phyloP scores from a whole-genome alignment of 106 monocot genomes.

The Alisma plantagoaquatica region DNA sequence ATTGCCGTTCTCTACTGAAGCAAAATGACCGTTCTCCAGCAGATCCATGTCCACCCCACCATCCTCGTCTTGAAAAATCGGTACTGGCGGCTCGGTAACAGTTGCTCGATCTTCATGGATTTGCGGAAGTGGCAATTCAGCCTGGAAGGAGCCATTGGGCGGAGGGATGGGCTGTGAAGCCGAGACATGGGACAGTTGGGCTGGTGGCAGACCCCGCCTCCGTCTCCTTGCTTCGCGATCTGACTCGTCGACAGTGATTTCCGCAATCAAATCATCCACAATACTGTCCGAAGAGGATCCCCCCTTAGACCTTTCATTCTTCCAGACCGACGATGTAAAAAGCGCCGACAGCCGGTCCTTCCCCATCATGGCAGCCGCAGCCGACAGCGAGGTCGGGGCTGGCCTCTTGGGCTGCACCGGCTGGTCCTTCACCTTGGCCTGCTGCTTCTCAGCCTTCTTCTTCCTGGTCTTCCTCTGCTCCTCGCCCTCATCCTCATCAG shows the following conservation, averaged over 20 bases:
- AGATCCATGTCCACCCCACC: neutral
- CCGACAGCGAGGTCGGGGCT: slow-evolving; percentile 33
- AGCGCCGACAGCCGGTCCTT: slow-evolving; percentile 73
- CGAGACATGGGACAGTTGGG: neutral
- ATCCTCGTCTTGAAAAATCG: neutral
- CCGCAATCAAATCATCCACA: slow-evolving; percentile 74
- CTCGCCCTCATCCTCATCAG: slow-evolving; percentile 27
- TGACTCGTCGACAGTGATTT: slow-evolving; percentile 64
- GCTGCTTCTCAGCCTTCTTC: slow-evolving; percentile 23
- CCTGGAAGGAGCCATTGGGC: too few species aligned
- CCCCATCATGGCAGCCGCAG: slow-evolving; percentile 53
- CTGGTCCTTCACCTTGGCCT: neutral
- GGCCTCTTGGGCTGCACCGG: slow-evolving; percentile 16
- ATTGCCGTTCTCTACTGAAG: neutral
- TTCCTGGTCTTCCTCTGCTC: slow-evolving; percentile 20
- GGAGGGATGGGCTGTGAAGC: too few species aligned
- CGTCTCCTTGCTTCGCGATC: slow-evolving; percentile 64
- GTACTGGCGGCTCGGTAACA: neutral
- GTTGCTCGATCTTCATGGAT: neutral
- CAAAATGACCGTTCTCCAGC: neutral
- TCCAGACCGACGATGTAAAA: slow-evolving; percentile 69
- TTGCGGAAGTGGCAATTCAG: too few species aligned
- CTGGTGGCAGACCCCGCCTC: slow-evolving; percentile 3
- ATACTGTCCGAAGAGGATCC: slow-evolving; percentile 50
- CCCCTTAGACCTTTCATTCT: slow-evolving; percentile 39